Percentiles rank a stretch among this genome's conserved stretches.
phyloP scores from a whole-genome alignment of 768 basidiomycete genomes.

The Austroboletus festivus region DNA sequence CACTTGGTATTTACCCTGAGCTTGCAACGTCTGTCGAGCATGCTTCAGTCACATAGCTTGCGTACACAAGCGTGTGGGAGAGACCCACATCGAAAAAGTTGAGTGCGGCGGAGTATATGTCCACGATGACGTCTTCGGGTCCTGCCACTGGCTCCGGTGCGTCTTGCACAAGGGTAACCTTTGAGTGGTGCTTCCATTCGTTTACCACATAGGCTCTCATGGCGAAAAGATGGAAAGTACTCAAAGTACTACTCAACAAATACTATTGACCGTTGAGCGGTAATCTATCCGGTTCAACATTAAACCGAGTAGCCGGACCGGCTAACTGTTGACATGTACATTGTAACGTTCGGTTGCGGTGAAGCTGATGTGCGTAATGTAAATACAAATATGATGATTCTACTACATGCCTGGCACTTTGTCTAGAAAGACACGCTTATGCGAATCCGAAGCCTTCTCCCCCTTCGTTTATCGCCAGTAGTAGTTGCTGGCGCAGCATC shows the following conservation, averaged over 20 bases:
- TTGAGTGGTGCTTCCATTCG: slow-evolving; percentile 65
- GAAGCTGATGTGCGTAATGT: slow-evolving; percentile 22
- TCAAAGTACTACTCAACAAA: no score
- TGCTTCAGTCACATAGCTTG: background rate
- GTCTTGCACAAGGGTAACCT: slow-evolving; percentile 50
- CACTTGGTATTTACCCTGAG: slow-evolving; percentile 85
- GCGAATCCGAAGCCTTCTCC: slow-evolving; percentile 94
- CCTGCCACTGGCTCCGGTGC: slow-evolving; percentile 54
- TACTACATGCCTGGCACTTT: slow-evolving; percentile 22
- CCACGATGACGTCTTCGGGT: slow-evolving; percentile 62
- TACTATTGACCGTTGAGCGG: no score
- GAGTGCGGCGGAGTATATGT: slow-evolving; percentile 70
- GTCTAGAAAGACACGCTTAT: slow-evolving; percentile 27
- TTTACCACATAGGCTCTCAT: slow-evolving; percentile 83
- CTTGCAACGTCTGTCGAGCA: slow-evolving; percentile 64
- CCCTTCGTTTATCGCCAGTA: slow-evolving; percentile 93
- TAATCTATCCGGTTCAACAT: no score
- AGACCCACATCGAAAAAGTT: slow-evolving; percentile 71
- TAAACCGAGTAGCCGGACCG: no score
- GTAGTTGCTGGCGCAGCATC: slow-evolving; percentile 85
- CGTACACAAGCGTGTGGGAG: slow-evolving; percentile 10
- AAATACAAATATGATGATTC: slow-evolving; percentile 36
- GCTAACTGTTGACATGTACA: background rate
- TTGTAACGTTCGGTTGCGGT: slow-evolving; percentile 1
- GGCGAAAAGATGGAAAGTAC: no score